Percentiles rank a stretch among this genome's conserved stretches.
phyloP scores from a whole-genome alignment of 192 early-diverging fungal species.

The Backusella westeae region DNA sequence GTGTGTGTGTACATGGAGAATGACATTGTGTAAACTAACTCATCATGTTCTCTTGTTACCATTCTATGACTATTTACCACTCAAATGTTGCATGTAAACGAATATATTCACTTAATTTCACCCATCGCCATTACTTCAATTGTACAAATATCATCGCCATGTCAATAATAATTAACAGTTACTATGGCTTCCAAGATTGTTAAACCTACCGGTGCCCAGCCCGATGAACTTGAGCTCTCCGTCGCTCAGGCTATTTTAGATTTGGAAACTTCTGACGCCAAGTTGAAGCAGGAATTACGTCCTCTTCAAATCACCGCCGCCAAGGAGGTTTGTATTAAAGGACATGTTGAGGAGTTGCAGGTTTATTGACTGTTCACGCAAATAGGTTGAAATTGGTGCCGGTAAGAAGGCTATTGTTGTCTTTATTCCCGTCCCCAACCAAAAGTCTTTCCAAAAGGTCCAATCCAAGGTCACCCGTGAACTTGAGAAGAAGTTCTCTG shows the following conservation, averaged over 20 bases:
- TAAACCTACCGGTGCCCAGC: constrained; percentile 38
- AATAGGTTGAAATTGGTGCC: constrained; percentile 83
- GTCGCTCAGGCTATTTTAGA: constrained; percentile 96
- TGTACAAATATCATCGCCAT: not conserved
- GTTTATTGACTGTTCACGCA: not conserved
- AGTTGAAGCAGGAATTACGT: constrained; percentile 97
- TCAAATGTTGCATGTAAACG: not conserved
- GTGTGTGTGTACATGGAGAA: no score
- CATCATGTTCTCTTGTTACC: not conserved
- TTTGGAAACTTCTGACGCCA: constrained; percentile 91
- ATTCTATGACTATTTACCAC: not conserved
- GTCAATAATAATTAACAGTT: constrained; percentile 1
- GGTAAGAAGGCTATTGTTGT: constrained; percentile 96
- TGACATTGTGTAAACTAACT: not conserved
- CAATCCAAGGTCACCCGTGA: constrained; percentile 94
- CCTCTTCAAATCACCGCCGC: constrained; percentile 93
- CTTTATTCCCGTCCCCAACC: constrained; percentile 93
- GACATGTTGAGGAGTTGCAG: not conserved
- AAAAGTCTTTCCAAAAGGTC: constrained; percentile 97
- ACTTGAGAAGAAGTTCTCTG: constrained; percentile 99
- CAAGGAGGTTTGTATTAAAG: constrained; percentile 72
- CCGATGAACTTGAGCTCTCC: constrained; percentile 84
- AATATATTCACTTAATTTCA: not conserved
- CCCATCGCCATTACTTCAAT: not conserved
- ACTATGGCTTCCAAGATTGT: constrained; percentile 32